Percentiles rank a stretch among this genome's conserved stretches.
Conservation (phyloP, 768 basidiomycete species). For the Tricholoma sp. region DNA sequence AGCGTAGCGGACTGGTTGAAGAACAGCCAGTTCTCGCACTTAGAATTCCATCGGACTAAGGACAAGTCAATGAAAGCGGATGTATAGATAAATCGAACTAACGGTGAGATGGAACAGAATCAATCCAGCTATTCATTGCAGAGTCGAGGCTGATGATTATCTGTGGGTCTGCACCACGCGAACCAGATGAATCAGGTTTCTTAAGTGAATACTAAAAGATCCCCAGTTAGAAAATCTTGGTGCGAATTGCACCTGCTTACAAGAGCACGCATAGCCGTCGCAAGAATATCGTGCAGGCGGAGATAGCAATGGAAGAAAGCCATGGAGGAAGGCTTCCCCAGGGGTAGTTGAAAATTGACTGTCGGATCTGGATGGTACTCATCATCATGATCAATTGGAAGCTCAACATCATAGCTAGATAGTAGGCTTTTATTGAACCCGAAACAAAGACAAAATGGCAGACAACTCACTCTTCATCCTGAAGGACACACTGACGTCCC, state of each 20-base stretch:
- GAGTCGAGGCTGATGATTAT: conserved; percentile 72
- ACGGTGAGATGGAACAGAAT: conserved; percentile 58
- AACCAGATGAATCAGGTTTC: conserved; percentile 46
- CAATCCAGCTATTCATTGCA: conserved; percentile 74
- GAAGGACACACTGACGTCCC: conserved; percentile 68
- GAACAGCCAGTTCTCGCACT: conserved; percentile 30
- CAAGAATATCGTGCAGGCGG: conserved; percentile 56
- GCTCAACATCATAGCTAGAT: conserved; percentile 65
- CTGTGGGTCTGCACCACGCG: conserved; percentile 52
- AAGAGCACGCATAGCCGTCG: conserved; percentile 54
- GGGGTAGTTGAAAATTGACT: conserved; percentile 59
- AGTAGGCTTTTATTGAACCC: background rate
- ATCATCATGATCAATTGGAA: conserved; percentile 58
- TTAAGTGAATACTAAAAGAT: conserved; percentile 63
- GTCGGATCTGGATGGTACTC: conserved; percentile 49
- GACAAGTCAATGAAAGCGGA: background rate
- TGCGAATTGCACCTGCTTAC: conserved; percentile 26
- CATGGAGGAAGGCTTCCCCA: conserved; percentile 47
- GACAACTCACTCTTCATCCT: conserved; percentile 67
- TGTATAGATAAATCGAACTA: conserved; percentile 38
- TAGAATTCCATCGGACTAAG: conserved; percentile 41
- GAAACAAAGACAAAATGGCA: background rate
- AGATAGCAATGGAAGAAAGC: conserved; percentile 53
- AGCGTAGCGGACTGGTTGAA: conserved; percentile 57
- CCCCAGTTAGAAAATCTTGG: background rate